Percentiles rank a stretch among this genome's conserved stretches.
phyloP scores from a whole-genome alignment of 208 protist species.

The Trypanosomatidae sp. region DNA sequence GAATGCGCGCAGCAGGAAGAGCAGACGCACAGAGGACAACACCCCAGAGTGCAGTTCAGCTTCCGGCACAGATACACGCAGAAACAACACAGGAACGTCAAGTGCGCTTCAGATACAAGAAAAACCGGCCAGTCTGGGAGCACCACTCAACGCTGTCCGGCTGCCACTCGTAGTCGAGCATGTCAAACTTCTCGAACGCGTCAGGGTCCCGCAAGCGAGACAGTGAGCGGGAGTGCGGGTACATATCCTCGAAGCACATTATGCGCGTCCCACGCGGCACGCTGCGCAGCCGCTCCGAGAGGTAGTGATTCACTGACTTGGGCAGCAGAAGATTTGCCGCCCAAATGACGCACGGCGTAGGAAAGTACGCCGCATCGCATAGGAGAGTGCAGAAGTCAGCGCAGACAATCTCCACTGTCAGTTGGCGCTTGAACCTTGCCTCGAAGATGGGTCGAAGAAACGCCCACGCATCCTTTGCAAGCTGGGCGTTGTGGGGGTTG shows the following conservation, averaged over 20 bases:
- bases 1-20: neutral
- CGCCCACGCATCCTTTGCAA: conserved; percentile 58
- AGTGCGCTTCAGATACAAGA: conserved; percentile 39
- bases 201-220: conserved; percentile 67
- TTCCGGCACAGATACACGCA: neutral
- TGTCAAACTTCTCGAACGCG: conserved; percentile 69
- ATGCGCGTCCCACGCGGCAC: conserved; percentile 60
- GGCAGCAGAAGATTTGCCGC: conserved; percentile 78
- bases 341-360: conserved; percentile 57
- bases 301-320: conserved; percentile 64
- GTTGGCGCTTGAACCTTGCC: conserved; percentile 23
- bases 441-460: conserved; percentile 55
- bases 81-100: conserved; percentile 12
- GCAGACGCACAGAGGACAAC: neutral
- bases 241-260: conserved; percentile 80
- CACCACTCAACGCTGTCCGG: conserved; percentile 75
- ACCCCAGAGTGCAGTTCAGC: neutral
- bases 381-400: conserved; percentile 69
- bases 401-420: conserved; percentile 68
- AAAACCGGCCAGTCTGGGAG: conserved; percentile 52
- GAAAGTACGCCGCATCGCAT: conserved; percentile 32
- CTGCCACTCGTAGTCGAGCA: conserved; percentile 79
- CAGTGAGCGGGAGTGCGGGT: conserved; percentile 67
- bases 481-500: conserved; percentile 57
- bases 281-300: conserved; percentile 63